phyloP scores from a whole-genome alignment of 2,329 filamentous ascomycete species.

The Cordyceps javanica region DNA sequence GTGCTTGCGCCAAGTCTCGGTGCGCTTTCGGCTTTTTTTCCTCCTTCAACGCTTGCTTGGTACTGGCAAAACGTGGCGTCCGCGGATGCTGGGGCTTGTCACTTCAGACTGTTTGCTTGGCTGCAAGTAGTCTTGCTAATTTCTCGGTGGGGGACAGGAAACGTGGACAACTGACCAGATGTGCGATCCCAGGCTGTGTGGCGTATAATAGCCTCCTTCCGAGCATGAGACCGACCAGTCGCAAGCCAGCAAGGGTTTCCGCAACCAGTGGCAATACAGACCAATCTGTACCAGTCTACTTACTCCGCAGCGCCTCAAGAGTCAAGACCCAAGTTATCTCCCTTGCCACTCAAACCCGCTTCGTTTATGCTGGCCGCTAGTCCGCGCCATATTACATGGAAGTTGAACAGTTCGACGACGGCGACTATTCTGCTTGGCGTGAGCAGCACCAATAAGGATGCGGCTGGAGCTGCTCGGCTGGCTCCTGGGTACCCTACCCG shows the following conservation, averaged over 20 bases:
- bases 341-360: no score
- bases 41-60: neutral
- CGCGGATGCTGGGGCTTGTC: neutral
- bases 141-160: neutral
- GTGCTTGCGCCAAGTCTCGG: neutral
- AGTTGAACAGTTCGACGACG: neutral
- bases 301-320: no score
- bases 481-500: neutral
- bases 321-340: no score
- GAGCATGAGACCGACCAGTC: neutral
- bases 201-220: neutral
- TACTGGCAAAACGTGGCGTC: neutral
- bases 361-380: neutral
- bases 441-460: neutral
- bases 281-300: no score
- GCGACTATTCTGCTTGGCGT: slow-evolving; percentile 5
- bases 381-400: neutral
- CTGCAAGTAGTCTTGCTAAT: neutral
- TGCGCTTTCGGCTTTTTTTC: neutral
- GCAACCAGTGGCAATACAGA: neutral
- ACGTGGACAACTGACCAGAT: neutral
- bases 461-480: neutral
- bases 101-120: neutral
- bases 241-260: neutral
- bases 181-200: neutral